Evolutionary conservation across 345 rosid species (phyloP), one percentile per base, ranked within the genome.

Genomic region (Citrus reticulata): DNA sequence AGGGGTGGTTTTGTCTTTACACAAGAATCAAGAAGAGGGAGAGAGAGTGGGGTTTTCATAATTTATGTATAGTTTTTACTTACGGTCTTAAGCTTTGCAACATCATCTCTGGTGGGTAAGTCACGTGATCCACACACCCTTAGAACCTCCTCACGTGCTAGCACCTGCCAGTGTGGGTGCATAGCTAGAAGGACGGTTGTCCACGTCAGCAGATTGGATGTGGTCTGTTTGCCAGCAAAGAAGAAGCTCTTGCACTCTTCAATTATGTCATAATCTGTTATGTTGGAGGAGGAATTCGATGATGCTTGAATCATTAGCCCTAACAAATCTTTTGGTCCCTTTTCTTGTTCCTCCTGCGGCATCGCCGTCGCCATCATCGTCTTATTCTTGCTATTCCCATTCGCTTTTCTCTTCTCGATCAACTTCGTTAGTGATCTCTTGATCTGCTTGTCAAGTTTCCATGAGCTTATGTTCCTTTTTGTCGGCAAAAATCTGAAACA

Each of bases 231-330:
- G 49, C 98, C 98, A 60, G 99, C 97, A 62, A 95, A 93, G 86
- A 95, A 93, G 79, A 95, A 95, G 73, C 91, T 90, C 79, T 93
- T 92, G 85, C 99, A 95, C 79, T 95, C 97, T 80, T 93, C 98
- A 61, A 95, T 88, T 4, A 89, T 89, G 85, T 90, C 91, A 6
- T 85, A 74, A 10, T 85, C 88, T 22, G 88, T 85, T 60, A 90
- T 79, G 10, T 81, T 76, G 25, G 73, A 57, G 73, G 84, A 84
- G 46, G 82, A 68, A 40, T 81, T 74, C 39, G 83, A 91, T 25
- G 90, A 91, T 39, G 90, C 91, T 81, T 81, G 85, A 78, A 88
- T 94, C 92, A 89, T 89, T 39, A 87, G 84, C 22, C 89, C 96
- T 74, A 85, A 68, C 80, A 83, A 64, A 78, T 88, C 91, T 72